phyloP scores from a whole-genome alignment of 805 yeast genomes.

The Saccharomycopsis babjevae region DNA sequence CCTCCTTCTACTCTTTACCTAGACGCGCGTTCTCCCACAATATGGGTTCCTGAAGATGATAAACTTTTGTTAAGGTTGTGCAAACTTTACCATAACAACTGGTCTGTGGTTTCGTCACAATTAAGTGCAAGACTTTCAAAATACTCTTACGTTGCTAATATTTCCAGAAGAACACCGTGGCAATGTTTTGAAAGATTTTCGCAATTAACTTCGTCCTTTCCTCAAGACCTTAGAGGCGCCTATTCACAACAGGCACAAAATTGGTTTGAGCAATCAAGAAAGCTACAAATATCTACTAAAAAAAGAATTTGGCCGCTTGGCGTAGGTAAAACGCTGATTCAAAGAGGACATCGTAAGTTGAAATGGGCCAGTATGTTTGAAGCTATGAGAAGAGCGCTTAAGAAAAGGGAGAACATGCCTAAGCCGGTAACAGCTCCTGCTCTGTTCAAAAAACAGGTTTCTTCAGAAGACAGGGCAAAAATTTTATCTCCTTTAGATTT shows the following conservation, averaged over 20 bases:
- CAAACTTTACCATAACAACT: constrained; percentile 75
- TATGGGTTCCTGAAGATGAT: constrained; percentile 95
- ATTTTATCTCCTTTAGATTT: constrained; percentile 76
- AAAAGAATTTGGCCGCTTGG: constrained; percentile 87
- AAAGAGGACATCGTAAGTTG: constrained; percentile 81
- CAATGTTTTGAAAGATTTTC: constrained; percentile 95
- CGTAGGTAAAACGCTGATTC: constrained; percentile 86
- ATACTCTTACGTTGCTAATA: constrained; percentile 64
- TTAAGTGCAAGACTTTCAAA: constrained; percentile 56
- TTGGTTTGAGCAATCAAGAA: constrained; percentile 88
- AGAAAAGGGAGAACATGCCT: constrained; percentile 73
- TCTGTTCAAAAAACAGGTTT: constrained; percentile 29
- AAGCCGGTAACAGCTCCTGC: constrained; percentile 39
- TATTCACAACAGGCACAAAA: constrained; percentile 75
- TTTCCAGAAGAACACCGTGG: constrained; percentile 96
- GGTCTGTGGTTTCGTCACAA: constrained; percentile 85
- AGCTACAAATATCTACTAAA: constrained; percentile 79
- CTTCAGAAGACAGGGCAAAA: constrained; percentile 31
- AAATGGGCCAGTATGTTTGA: constrained; percentile 98
- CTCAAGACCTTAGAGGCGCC: constrained; percentile 79
- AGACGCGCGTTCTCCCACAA: constrained; percentile 80
- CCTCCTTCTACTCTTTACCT: constrained; percentile 81
- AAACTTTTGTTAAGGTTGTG: constrained; percentile 67
- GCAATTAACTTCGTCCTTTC: constrained; percentile 79
- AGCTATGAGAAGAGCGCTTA: constrained; percentile 82